phyloP scores from a whole-genome alignment of 768 basidiomycete genomes.

The Kwoniella europaea region DNA sequence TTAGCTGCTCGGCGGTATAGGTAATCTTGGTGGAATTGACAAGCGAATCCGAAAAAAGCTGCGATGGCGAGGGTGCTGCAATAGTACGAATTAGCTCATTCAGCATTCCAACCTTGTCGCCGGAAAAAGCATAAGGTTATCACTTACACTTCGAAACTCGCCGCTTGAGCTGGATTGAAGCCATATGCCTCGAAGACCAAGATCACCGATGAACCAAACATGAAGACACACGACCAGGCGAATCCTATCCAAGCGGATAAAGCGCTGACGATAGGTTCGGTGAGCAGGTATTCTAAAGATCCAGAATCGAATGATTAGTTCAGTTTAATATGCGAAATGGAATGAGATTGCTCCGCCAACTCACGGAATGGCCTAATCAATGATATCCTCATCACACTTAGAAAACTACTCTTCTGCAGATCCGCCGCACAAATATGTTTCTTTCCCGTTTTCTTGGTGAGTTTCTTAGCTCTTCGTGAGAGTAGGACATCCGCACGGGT shows the following conservation, averaged over 20 bases:
- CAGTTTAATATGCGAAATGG: no score
- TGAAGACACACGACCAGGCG: constrained; percentile 53
- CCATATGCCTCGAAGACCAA: constrained; percentile 49
- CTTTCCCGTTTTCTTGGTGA: constrained; percentile 50
- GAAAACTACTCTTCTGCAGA: constrained; percentile 40
- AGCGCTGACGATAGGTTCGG: constrained; percentile 55
- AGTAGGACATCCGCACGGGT: constrained; percentile 53
- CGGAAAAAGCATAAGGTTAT: background rate
- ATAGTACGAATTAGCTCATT: no score
- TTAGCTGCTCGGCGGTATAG: constrained; percentile 38
- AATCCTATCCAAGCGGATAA: constrained; percentile 55
- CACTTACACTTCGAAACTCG: constrained; percentile 44
- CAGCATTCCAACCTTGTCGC: no score
- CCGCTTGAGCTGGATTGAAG: constrained; percentile 43
- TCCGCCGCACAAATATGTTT: constrained; percentile 51
- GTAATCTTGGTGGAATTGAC: constrained; percentile 48
- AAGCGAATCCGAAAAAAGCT: constrained; percentile 43
- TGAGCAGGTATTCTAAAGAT: constrained; percentile 41
- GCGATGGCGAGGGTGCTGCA: constrained; percentile 43
- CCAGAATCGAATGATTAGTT: no score
- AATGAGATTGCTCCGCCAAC: constrained; percentile 4
- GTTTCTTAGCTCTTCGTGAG: constrained; percentile 35
- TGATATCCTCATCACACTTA: constrained; percentile 43
- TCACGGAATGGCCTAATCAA: constrained; percentile 50
- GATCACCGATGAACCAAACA: constrained; percentile 40